Evolutionary conservation across 2,329 filamentous ascomycete genomes (phyloP).

Genomic region (Zasmidium citrigriseum): DNA sequence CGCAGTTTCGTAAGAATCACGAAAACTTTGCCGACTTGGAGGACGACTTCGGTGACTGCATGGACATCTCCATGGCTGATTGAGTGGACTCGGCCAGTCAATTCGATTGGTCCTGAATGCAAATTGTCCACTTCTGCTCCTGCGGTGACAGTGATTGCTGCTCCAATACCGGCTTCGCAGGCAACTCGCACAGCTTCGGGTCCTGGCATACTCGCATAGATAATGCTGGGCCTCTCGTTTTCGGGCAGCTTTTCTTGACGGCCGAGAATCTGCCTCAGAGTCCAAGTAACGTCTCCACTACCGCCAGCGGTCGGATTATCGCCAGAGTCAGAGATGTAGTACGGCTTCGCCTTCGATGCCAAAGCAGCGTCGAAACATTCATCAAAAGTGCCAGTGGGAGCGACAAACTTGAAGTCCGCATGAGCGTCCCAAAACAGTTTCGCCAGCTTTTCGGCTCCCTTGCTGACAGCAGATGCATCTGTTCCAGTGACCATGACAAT

Average conservation of each 20-base stretch:
- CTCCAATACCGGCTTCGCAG: slow-evolving; percentile 17
- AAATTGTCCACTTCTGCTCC: slow-evolving; percentile 22
- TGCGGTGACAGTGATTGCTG: slow-evolving; percentile 18
- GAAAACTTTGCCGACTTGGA: slow-evolving; percentile 20
- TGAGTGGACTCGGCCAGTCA: slow-evolving; percentile 19
- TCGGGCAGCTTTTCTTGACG: slow-evolving; percentile 7
- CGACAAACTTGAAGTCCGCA: slow-evolving; percentile 22
- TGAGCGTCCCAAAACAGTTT: slow-evolving; percentile 21
- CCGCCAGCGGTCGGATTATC: slow-evolving; percentile 26
- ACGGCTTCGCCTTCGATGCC: slow-evolving; percentile 11
- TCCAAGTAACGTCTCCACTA: slow-evolving; percentile 25
- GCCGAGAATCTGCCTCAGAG: slow-evolving; percentile 11
- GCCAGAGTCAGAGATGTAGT: slow-evolving; percentile 26
- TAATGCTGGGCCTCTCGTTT: slow-evolving; percentile 7
- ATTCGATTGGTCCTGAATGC: slow-evolving; percentile 19
- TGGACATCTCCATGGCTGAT: slow-evolving; percentile 18
- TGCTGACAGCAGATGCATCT: slow-evolving; percentile 9
- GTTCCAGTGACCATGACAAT: slow-evolving; percentile 24
- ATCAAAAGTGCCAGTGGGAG: slow-evolving; percentile 18
- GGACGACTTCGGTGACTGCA: slow-evolving; percentile 19
- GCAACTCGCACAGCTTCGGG: slow-evolving; percentile 13
- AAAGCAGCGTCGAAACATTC: slow-evolving; percentile 20
- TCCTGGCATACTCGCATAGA: slow-evolving; percentile 25
- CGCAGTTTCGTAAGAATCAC: slow-evolving; percentile 23
- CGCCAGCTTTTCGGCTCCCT: slow-evolving; percentile 20